Base-by-base conservation (phyloP, 1,284 basidiomycete species). In the Trichosporon inkin region DNA sequence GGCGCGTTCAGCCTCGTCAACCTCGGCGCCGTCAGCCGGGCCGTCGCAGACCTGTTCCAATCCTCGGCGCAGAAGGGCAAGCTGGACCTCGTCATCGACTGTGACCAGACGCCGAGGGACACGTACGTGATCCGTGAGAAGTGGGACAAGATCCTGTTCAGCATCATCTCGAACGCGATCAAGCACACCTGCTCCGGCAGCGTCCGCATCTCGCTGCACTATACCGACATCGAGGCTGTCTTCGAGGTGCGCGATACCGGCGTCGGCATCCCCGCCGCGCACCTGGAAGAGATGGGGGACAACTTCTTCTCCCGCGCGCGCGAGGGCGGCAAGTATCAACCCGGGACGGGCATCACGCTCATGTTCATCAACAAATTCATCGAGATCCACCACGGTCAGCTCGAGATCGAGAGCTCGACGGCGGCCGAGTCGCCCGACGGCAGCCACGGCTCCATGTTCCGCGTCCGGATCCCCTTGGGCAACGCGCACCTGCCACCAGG, bases 71-170 rank as follows among this genome's bases (percentile, higher is more conserved):
- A 74, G 34, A 61, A 56, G 49, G 73, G 68, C 6, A 67, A 68
- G 6, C 67, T 81, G 32, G 17, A 68, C 22, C 79, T 73, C 58
- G 41, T 65, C 3, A 69, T 80, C 28, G 73, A 79, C 3, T 75
- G 75, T 56, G 79, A 80, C 55, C 56, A 70, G 10, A 40, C 61
- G 1, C 68, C 67, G 8, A 52, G 59, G 34, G 67, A 72, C 16
- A 71, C 74, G 8, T 81, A 72, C 60, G 71, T 80, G 53, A 75
- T 77, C 63, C 63, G 70, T 0, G 79, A 80, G 24, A 71, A 80
- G 34, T 80, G 78, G 76, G 80, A 81, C 57, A 81, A 80, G 64
- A 73, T 80, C 59, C 64, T 78, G 14, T 79, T 74, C 69, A 78
- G 78, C 54, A 64, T 80, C 2, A 67, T 79, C 52, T 73, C 72